Base-by-base conservation (phyloP, 441 rosid genomes). In the Erodium moschatum region DNA sequence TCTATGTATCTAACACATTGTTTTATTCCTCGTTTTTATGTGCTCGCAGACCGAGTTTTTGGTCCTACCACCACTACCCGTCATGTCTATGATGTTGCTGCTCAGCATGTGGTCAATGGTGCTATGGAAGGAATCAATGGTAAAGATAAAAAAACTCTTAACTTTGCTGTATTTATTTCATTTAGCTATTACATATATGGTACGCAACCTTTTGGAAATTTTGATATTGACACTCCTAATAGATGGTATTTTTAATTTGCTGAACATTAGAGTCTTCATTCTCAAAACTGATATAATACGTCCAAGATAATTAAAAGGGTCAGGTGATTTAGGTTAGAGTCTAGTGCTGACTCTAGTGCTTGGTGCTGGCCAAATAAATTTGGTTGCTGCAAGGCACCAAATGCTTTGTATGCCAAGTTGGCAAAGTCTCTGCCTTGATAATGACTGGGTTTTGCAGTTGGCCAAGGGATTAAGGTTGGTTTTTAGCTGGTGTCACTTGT, bases 1-100 rank as follows among this genome's bases (percentile, higher is more conserved):
- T 64, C 3, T 52, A 52, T 21, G 27, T 4, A 52, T 40, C 64
- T 58, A 67, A 64, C 15, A 46, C 52, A 46, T 46, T 68, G 48
- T 77, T 72, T 67, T 66, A 69, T 20, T 71, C 33, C 48, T 74
- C 54, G 67, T 6, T 70, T 72, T 75, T 67, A 62, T 70, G 38
- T 73, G 38, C 68, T 71, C 74, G 62, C 84, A 95, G 99, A 95
- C 79, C 89, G 95, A 35, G 99, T 95, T 44, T 91, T 95, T 81
- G 99, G 97, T 73, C 99, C 99, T 29, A 95, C 97, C 24, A 95
- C 99, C 70, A 95, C 99, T 64, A 95, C 99, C 12, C 96, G 97
- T 68, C 96, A 95, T 81, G 99, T 95, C 60, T 90, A 90, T 76
- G 99, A 95, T 83, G 83, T 95, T 75, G 93, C 97, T 76, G 94